Evolutionary conservation across 179 eudicot species (phyloP), one percentile per base, ranked within the genome.

Genomic region (Pouteria campechiana): DNA sequence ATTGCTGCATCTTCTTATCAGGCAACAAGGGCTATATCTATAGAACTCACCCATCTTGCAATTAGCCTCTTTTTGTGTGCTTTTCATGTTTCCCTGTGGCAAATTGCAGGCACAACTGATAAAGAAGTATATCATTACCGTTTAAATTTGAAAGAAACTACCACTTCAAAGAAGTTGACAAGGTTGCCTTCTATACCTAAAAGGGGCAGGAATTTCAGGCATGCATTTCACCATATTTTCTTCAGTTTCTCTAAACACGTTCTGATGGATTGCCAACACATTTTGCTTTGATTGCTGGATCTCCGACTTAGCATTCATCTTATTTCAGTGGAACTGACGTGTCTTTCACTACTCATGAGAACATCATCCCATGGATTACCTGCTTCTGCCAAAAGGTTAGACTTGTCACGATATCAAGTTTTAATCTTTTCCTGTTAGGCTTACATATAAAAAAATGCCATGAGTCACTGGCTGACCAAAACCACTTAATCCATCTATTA

Each of bases 311-410:
- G n/a, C 17, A 21, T 21, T 38, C 9, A 42, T 51, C 35, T 15
- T 38, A 40, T 42, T 50, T 46, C 71, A 83, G 90, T 76, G 94
- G 94, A 51, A 80, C 94, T 56, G 86, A 80, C 64, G 76, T 72
- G 36, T 74, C 77, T 37, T 27, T 80, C 23, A 50, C 81, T 29
- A 46, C 58, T 20, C 20, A 50, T 37, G 70, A 64, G 30, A 60
- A 49, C 37, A 42, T 83, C 42, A 40, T 64, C 54, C 55, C 53
- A 36, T 64, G 62, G 46, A 42, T 80, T 7, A 57, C 65, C 29
- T 40, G 44, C 50, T 72, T 58, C 60, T 34, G 79, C 15, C 62
- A 43, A 49, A 74, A 87, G 96, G 96, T 83, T 40, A 29, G 24
- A 10, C 3, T 21, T 18, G 10, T 6, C 23, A 2, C 24, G 20